A percentile compares a stretch with the other conserved stretches of the same genome.
These are phyloP conservation scores for Clathrospora elynae DNA, from an alignment of 2,329 filamentous ascomycete genomes.

Conservation along the genomic window DNA sequence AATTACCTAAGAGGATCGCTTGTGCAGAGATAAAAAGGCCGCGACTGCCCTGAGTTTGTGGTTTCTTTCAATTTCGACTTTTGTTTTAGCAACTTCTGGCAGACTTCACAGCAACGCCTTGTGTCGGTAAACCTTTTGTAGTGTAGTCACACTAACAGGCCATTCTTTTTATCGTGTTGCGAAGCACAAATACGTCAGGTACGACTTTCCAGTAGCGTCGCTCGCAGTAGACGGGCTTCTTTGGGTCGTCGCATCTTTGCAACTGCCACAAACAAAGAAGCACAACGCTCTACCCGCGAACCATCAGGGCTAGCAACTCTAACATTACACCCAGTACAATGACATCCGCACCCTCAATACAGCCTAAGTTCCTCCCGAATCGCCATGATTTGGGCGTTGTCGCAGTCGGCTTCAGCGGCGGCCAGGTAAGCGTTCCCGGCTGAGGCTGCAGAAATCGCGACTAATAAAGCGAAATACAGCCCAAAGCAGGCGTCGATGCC, in stretches of 20 bases:
- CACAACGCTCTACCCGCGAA: not conserved
- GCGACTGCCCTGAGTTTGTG: slow-evolving; percentile 17
- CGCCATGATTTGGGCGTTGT: slow-evolving; percentile 85
- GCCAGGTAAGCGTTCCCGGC: slow-evolving; percentile 69
- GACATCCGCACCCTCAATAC: slow-evolving; percentile 63
- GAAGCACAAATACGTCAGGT: no score
- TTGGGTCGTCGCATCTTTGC: slow-evolving; percentile 4
- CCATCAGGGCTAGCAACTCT: slow-evolving; percentile 1
- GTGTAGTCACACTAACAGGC: no score
- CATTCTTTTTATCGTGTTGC: no score
- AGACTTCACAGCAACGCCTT: no score
- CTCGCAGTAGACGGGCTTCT: no score
- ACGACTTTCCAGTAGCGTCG: no score
- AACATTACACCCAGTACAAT: slow-evolving; percentile 40
- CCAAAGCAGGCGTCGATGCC: slow-evolving; percentile 89
- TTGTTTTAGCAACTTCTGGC: no score
- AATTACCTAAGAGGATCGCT: slow-evolving; percentile 47
- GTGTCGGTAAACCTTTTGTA: no score
- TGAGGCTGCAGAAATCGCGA: slow-evolving; percentile 5
- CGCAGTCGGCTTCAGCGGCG: slow-evolving; percentile 93
- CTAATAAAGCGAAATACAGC: slow-evolving; percentile 55
- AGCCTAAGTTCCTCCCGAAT: slow-evolving; percentile 77
- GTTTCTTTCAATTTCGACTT: slow-evolving; percentile 2
- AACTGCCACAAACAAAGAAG: slow-evolving; percentile 5
- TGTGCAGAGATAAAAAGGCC: slow-evolving; percentile 38